Evolutionary conservation across 129 eudicot genomes (phyloP).

Genomic region (Calendula officinalis): DNA sequence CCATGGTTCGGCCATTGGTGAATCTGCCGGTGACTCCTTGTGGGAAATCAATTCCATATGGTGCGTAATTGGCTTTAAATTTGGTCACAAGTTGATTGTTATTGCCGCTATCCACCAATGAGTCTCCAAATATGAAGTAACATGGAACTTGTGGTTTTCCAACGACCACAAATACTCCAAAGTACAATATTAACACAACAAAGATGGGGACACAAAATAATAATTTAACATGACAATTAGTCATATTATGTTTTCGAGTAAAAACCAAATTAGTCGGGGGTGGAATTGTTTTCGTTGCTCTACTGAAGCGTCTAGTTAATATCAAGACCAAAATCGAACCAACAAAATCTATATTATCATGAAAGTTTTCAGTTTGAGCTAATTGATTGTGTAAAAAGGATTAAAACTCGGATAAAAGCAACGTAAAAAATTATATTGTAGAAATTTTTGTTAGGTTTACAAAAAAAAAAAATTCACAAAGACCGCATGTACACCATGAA

Average conservation of each 20-base stretch:
- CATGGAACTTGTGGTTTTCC: slow-evolving; percentile 31
- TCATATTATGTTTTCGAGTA: slow-evolving; percentile 9
- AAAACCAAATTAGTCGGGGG: too few species aligned
- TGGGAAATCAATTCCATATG: slow-evolving; percentile 33
- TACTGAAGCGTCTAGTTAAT: background rate
- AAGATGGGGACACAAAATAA: background rate
- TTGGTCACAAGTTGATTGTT: slow-evolving; percentile 19
- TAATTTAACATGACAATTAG: background rate
- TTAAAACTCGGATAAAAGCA: background rate
- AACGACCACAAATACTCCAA: background rate
- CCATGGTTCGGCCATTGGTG: slow-evolving; percentile 34
- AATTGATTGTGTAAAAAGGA: background rate
- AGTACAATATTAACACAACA: background rate
- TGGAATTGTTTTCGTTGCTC: too few species aligned
- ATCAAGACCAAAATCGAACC: background rate
- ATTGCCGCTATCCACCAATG: slow-evolving; percentile 33
- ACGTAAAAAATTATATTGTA: background rate
- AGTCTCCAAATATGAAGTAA: slow-evolving; percentile 36
- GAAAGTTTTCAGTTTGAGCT: background rate
- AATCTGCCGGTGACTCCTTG: slow-evolving; percentile 31
- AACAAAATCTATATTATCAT: background rate
- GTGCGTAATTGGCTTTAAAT: slow-evolving; percentile 29
- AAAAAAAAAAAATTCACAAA: background rate
- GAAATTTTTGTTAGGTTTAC: slow-evolving; percentile 1
- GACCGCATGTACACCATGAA: slow-evolving; percentile 3